Base-by-base conservation (phyloP, 208 protist species). In the Leishmania tropica region DNA sequence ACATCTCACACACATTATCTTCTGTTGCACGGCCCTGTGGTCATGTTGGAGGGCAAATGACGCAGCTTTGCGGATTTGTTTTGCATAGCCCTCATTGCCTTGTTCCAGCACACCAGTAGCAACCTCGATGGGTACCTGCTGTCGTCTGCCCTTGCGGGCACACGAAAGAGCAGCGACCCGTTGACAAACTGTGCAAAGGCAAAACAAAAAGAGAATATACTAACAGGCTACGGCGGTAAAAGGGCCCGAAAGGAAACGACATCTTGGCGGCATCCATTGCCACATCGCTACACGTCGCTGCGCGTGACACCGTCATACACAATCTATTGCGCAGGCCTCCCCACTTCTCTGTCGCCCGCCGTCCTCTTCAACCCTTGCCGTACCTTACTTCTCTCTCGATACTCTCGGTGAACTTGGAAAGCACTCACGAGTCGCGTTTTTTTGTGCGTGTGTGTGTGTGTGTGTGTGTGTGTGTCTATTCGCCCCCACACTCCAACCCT, bases 101-200 rank as follows among this genome's bases (percentile, higher is more conserved):
- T 28, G 6, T 15, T 19, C 67, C 13, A 3, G 28, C 28, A 64
- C 58, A 5, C 28, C 28, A 28, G n/a, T 10, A 11, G 28, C 58
- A 64, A 10, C 28, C 28, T 64, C 58, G 28, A 10, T 4, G 58
- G 24, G 58, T 7, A 4, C 28, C 48, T 60, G 28, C 48, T 68
- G 31, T 37, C 5, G 72, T 79, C 42, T 83, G 47, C n/a, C 64
- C 40, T 79, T 15, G 24, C 45, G 64, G 76, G 76, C n/a, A 17
- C n/a, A 47, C 37, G 24, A 37, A 47, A 35, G 3, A 47, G 42
- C 28, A 13, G 31, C 31, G 13, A 68, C 62, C 28, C 3, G 31
- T 40, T 21, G 31, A 40, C 15, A 40, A 31, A 6, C 31, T 72
- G 37, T 19, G 21, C 21, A 47, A 28, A 42, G 24, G 5, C 35